These are phyloP conservation scores for Rubus parviflorus DNA, from an alignment of 306 rosid species.

Conservation along the genomic window DNA sequence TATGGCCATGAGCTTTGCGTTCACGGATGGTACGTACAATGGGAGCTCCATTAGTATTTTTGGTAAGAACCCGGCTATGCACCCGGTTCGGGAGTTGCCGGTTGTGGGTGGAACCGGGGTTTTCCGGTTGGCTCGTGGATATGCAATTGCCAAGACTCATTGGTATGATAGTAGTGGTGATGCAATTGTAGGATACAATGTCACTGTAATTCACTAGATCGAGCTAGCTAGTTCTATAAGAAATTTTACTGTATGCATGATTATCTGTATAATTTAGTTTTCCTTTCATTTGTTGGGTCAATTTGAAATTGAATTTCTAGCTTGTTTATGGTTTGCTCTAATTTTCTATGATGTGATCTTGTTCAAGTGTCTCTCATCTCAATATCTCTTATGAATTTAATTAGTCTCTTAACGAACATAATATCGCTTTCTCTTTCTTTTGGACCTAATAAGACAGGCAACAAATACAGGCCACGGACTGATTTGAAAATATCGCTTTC, in stretches of 20 bases:
- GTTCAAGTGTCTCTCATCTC: background rate
- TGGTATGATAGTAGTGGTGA: constrained; percentile 54
- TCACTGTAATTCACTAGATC: constrained; percentile 58
- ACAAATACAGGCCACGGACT: background rate
- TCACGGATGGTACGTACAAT: constrained; percentile 52
- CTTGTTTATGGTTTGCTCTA: background rate
- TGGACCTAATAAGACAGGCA: background rate
- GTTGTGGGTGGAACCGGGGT: constrained; percentile 77
- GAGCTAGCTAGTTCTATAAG: background rate
- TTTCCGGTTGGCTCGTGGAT: constrained; percentile 77
- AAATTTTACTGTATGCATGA: background rate
- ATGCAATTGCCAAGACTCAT: constrained; percentile 59
- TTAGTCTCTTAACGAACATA: no score
- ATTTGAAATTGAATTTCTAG: background rate
- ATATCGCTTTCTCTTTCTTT: background rate
- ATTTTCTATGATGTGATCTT: background rate
- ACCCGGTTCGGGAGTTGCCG: constrained; percentile 65
- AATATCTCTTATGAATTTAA: background rate
- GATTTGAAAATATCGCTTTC: background rate
- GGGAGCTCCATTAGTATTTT: constrained; percentile 66
- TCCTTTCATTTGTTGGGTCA: background rate
- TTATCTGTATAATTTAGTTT: no score
- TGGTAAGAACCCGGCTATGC: constrained; percentile 56
- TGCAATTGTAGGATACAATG: constrained; percentile 77
- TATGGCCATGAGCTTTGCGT: constrained; percentile 61